Evolutionary conservation across 768 basidiomycete species (phyloP).

Genomic region (Austroboletus festivus): DNA sequence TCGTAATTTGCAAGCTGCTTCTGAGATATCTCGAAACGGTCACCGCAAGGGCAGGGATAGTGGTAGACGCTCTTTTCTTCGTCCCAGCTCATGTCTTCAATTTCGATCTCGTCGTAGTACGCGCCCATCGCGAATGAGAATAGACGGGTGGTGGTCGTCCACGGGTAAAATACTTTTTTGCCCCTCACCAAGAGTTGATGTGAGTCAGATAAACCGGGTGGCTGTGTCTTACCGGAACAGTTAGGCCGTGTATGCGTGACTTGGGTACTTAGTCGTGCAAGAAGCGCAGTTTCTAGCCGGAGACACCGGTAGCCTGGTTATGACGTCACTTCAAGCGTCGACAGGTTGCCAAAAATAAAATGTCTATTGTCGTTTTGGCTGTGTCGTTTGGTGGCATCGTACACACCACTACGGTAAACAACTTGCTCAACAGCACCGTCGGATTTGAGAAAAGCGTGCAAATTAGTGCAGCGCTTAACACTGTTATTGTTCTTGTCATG

Average conservation of each 20-base stretch:
- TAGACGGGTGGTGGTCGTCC: not conserved
- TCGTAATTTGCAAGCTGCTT: slow-evolving; percentile 84
- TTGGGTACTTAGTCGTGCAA: too few relatives aligned
- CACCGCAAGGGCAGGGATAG: slow-evolving; percentile 97
- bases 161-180: too few relatives aligned
- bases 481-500: slow-evolving; percentile 37
- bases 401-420: slow-evolving; percentile 64
- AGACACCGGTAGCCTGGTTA: too few relatives aligned
- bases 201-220: too few relatives aligned
- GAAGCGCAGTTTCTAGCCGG: too few relatives aligned
- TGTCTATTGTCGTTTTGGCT: slow-evolving; percentile 45
- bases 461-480: slow-evolving; percentile 39
- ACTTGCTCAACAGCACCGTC: slow-evolving; percentile 35
- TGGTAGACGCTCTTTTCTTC: slow-evolving; percentile 79
- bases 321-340: slow-evolving; percentile 43
- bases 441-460: slow-evolving; percentile 44
- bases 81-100: slow-evolving; percentile 53
- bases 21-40: slow-evolving; percentile 93
- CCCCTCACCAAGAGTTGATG: too few relatives aligned
- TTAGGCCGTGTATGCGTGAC: too few relatives aligned
- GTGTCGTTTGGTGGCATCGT: slow-evolving; percentile 52
- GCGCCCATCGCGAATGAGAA: not conserved
- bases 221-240: too few relatives aligned
- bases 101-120: not conserved
- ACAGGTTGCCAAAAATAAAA: slow-evolving; percentile 40